Conservation (phyloP, 805 yeast genomes). For the Lipomyces chichibuensis region DNA sequence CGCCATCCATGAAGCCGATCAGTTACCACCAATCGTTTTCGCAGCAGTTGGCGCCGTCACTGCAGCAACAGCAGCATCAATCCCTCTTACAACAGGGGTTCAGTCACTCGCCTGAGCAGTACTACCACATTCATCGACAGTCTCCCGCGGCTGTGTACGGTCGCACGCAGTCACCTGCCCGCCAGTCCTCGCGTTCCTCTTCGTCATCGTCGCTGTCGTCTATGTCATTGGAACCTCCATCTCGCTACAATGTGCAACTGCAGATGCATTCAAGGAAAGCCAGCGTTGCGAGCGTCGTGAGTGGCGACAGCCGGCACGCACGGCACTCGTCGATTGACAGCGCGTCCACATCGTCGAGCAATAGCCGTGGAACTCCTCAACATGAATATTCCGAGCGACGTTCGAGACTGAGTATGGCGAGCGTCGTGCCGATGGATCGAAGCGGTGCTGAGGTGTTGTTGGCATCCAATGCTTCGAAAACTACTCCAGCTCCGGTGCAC, state of each 20-base stretch:
- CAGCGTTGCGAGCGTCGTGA: not conserved
- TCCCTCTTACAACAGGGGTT: not conserved
- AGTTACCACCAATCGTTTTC: conserved; percentile 3
- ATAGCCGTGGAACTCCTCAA: not conserved
- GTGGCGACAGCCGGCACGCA: conserved; percentile 5
- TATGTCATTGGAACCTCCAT: not conserved
- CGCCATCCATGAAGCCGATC: conserved; percentile 4
- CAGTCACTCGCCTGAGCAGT: conserved; percentile 6
- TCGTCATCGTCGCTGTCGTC: conserved; percentile 10
- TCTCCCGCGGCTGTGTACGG: not conserved
- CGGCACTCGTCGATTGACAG: conserved; percentile 22
- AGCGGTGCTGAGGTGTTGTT: not conserved
- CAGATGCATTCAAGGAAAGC: not conserved
- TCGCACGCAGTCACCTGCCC: conserved; percentile 11
- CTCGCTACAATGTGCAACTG: not conserved
- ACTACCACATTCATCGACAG: conserved; percentile 8
- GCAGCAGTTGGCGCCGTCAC: not conserved
- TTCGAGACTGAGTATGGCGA: not conserved
- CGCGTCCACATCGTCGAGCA: conserved; percentile 16
- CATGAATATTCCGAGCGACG: not conserved
- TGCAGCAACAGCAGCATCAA: conserved; percentile 4
- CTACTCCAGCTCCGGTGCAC: not conserved
- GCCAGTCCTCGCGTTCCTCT: conserved; percentile 6
- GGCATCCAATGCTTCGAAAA: not conserved
- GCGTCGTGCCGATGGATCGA: not conserved